Conservation (phyloP, 768 basidiomycete species). For the Kwoniella heveanensis region DNA sequence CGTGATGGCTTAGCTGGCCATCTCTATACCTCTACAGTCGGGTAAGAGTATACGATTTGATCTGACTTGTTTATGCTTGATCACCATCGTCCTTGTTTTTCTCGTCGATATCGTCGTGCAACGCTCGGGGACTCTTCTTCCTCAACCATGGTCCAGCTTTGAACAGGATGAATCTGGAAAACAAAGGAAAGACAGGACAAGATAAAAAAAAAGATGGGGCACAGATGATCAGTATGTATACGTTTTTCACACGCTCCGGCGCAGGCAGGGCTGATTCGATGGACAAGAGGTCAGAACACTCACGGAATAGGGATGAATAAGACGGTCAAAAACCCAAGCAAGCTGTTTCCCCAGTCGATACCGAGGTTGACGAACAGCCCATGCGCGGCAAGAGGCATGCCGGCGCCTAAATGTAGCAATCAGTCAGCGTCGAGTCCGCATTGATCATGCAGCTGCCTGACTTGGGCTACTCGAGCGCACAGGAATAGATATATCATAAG, state of each 20-base stretch:
- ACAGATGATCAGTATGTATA: neutral
- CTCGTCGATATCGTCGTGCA: constrained; percentile 34
- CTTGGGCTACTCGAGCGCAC: too few relatives aligned
- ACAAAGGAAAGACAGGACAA: too few relatives aligned
- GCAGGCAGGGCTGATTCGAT: too few relatives aligned
- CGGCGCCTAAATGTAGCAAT: constrained; percentile 34
- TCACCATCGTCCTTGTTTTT: constrained; percentile 4
- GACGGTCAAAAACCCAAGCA: constrained; percentile 52
- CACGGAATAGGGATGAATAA: constrained; percentile 54
- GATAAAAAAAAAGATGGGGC: too few relatives aligned
- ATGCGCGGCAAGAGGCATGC: constrained; percentile 50
- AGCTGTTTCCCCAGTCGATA: constrained; percentile 49
- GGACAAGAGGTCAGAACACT: constrained; percentile 11
- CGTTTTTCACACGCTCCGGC: too few relatives aligned
- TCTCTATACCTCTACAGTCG: too few relatives aligned
- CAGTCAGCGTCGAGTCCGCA: too few relatives aligned
- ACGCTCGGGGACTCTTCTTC: constrained; percentile 20
- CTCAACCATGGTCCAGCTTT: constrained; percentile 32
- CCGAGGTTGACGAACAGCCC: constrained; percentile 50
- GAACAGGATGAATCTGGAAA: constrained; percentile 30
- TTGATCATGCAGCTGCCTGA: too few relatives aligned
- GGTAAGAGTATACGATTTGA: too few relatives aligned
- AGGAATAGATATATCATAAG: neutral
- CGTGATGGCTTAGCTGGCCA: too few relatives aligned
- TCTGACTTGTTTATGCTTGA: constrained; percentile 3